A percentile compares a stretch with the other conserved stretches of the same genome.
Conservation (phyloP, 2,329 filamentous ascomycete species). For the Cladosporium oxysporum region DNA sequence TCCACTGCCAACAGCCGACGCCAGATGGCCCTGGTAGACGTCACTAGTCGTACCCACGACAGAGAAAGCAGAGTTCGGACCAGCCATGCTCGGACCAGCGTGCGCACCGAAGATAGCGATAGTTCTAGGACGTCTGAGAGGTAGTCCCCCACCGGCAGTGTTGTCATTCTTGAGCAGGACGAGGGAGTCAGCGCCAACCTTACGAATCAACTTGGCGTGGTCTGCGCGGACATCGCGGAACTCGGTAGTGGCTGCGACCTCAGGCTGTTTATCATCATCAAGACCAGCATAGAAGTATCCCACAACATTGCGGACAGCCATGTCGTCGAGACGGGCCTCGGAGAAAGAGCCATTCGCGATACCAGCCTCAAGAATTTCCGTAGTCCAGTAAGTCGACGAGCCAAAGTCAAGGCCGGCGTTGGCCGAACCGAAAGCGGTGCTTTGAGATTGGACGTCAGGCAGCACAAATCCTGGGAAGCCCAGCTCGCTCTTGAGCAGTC, state of each 20-base stretch:
- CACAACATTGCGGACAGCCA: constrained; percentile 47
- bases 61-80: constrained; percentile 20
- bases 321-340: constrained; percentile 63
- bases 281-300: constrained; percentile 63
- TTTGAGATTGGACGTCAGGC: constrained; percentile 70
- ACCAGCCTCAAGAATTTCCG: constrained; percentile 61
- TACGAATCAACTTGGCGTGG: constrained; percentile 71
- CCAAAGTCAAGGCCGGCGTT: constrained; percentile 57
- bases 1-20: constrained; percentile 24
- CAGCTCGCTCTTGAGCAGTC: constrained; percentile 77
- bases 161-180: constrained; percentile 50
- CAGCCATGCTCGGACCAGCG: constrained; percentile 51
- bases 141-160: constrained; percentile 39
- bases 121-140: constrained; percentile 52
- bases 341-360: constrained; percentile 59
- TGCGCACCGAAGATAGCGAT: constrained; percentile 45
- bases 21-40: constrained; percentile 14
- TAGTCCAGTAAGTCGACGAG: constrained; percentile 45
- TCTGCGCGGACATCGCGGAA: constrained; percentile 53
- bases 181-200: constrained; percentile 54
- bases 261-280: constrained; percentile 29
- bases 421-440: constrained; percentile 59
- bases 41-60: constrained; percentile 12
- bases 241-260: constrained; percentile 11
- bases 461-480: constrained; percentile 85